Evolutionary conservation across 768 basidiomycete species (phyloP).

Genomic region (Daedaleopsis nitida): DNA sequence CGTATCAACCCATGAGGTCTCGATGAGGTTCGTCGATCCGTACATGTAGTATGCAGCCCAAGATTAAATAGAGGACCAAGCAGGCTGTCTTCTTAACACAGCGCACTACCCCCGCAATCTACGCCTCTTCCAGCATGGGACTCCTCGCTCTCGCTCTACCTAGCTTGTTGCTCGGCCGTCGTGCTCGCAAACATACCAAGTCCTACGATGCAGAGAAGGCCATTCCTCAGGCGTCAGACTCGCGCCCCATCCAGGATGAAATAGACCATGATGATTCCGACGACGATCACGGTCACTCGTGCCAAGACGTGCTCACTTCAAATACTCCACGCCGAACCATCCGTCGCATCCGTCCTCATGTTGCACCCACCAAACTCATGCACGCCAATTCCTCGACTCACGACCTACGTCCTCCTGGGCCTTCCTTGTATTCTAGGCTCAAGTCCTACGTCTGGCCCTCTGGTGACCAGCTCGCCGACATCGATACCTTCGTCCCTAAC

Average conservation of each 20-base stretch:
- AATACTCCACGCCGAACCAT: background rate
- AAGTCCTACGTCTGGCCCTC: slow-evolving; percentile 16
- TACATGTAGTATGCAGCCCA: no score
- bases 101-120: background rate
- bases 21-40: slow-evolving; percentile 3
- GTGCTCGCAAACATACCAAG: background rate
- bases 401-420: background rate
- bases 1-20: background rate
- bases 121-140: background rate
- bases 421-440: slow-evolving; percentile 4
- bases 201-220: slow-evolving; percentile 8
- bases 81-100: no score
- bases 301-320: background rate
- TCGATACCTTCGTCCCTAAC: slow-evolving; percentile 45
- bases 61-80: no score
- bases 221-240: background rate
- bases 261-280: background rate
- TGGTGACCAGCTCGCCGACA: slow-evolving; percentile 5
- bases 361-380: background rate
- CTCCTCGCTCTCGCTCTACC: background rate
- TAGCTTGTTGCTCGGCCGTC: background rate
- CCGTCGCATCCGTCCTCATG: slow-evolving; percentile 4
- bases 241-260: background rate
- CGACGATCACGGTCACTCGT: background rate
- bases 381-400: background rate